Conservation (phyloP, 1,284 basidiomycete species). For the Amylostereum chailletii region DNA sequence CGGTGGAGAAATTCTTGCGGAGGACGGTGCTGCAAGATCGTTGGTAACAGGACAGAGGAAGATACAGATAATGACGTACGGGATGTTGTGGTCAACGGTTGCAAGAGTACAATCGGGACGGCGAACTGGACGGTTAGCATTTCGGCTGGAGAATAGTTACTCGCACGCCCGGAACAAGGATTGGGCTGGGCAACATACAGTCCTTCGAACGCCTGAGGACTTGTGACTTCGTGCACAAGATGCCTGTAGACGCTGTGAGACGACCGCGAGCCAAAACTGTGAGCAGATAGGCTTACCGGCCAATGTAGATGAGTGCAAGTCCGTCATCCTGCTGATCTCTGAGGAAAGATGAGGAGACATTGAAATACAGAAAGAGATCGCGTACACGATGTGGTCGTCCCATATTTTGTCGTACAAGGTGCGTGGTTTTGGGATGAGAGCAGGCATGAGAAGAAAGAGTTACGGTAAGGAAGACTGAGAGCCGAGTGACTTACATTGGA, state of each 20-base stretch:
- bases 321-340: constrained; percentile 77
- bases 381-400: constrained; percentile 87
- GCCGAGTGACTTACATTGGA: too few species aligned
- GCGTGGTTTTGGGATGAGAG: constrained; percentile 49
- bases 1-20: constrained; percentile 78
- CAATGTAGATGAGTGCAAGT: constrained; percentile 86
- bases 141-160: constrained; percentile 43
- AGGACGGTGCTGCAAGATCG: constrained; percentile 58
- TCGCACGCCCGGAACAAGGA: not conserved
- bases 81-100: constrained; percentile 94
- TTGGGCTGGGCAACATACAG: constrained; percentile 41
- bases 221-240: constrained; percentile 93
- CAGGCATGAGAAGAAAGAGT: constrained; percentile 37
- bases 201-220: constrained; percentile 94
- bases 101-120: constrained; percentile 92
- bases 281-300: constrained; percentile 48
- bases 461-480: not conserved
- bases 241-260: constrained; percentile 45
- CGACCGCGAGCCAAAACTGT: constrained; percentile 3
- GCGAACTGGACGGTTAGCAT: constrained; percentile 76
- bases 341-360: constrained; percentile 6
- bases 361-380: not conserved
- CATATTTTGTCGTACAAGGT: constrained; percentile 96
- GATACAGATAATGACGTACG: constrained; percentile 45
- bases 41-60: not conserved